phyloP scores from a whole-genome alignment of 306 rosid genomes.

The Acacia crassicarpa region DNA sequence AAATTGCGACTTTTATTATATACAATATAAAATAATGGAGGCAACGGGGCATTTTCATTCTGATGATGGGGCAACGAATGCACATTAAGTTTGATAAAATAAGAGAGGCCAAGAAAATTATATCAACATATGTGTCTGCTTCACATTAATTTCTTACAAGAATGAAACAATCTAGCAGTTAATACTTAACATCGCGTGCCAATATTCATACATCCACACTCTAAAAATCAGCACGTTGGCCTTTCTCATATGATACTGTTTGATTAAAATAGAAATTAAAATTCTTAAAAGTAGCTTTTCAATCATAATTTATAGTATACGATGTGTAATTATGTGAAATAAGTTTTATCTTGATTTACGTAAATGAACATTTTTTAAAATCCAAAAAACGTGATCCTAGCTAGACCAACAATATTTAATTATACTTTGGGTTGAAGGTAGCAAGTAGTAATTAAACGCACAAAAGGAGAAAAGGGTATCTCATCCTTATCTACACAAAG shows the following conservation, averaged over 20 bases:
- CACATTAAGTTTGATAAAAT: background rate
- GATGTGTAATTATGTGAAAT: no score
- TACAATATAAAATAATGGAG: background rate
- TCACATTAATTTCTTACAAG: background rate
- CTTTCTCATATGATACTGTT: background rate
- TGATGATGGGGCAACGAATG: background rate
- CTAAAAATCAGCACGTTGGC: background rate
- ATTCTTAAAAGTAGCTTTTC: no score
- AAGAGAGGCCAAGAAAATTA: background rate
- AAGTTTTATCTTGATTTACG: no score
- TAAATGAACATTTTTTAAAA: no score
- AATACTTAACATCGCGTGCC: background rate
- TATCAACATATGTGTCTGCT: background rate
- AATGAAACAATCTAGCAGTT: background rate
- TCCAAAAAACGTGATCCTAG: no score
- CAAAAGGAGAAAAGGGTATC: background rate
- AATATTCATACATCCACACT: background rate
- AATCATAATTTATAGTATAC: no score
- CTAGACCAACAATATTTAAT: background rate
- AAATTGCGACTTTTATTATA: background rate
- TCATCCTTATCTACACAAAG: background rate
- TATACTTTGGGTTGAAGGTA: background rate
- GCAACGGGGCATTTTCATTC: background rate
- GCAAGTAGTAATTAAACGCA: background rate
- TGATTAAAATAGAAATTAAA: no score